These are phyloP conservation scores for Myxozyma lipomycoides DNA, from an alignment of 805 yeast genomes.

Conservation along the genomic window DNA sequence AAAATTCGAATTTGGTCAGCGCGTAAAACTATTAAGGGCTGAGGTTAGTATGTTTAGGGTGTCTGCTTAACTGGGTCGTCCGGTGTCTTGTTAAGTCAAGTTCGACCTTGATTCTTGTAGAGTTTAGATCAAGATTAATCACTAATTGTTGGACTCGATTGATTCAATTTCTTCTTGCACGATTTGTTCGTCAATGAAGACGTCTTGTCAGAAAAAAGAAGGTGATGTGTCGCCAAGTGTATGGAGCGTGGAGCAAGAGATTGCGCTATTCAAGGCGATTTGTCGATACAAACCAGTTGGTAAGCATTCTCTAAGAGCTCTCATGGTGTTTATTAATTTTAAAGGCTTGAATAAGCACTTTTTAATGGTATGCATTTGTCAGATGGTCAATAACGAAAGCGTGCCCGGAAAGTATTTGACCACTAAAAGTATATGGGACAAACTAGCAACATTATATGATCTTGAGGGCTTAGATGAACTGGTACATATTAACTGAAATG, in stretches of 20 bases:
- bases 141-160: too few species aligned
- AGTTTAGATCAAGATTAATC: too few species aligned
- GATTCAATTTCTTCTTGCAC: too few species aligned
- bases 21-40: too few species aligned
- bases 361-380: slow-evolving; percentile 37
- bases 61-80: too few species aligned
- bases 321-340: not conserved
- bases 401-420: slow-evolving; percentile 37
- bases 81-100: too few species aligned
- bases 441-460: slow-evolving; percentile 52
- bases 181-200: too few species aligned
- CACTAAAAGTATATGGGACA: slow-evolving; percentile 54
- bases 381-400: slow-evolving; percentile 31
- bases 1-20: too few species aligned
- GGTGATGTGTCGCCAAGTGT: slow-evolving; percentile 14
- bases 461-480: slow-evolving; percentile 54
- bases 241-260: slow-evolving; percentile 64
- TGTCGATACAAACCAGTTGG: slow-evolving; percentile 72
- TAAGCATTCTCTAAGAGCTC: too few species aligned
- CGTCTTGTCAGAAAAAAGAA: slow-evolving; percentile 7
- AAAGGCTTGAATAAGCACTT: slow-evolving; percentile 37
- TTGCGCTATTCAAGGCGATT: slow-evolving; percentile 54
- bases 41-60: too few species aligned
- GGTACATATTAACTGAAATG: slow-evolving; percentile 35
- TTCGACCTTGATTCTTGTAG: too few species aligned